Base-by-base conservation (phyloP, 2,329 filamentous ascomycete species). In the Stagonosporopsis tanaceti region DNA sequence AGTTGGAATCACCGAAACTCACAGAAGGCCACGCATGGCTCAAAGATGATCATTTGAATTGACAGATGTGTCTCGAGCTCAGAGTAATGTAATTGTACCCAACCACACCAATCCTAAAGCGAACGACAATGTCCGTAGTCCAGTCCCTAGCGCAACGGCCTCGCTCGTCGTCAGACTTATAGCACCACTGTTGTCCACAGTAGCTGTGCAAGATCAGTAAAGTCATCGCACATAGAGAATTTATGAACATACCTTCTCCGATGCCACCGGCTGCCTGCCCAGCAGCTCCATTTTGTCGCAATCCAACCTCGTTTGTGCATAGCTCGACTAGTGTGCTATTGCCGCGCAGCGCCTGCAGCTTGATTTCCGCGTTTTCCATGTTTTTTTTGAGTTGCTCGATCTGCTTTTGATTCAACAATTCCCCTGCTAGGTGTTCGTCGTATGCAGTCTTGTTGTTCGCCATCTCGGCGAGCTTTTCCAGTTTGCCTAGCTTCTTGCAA, bases 251-350 rank as follows among this genome's bases (percentile, higher is more conserved):
- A 52, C 47, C 45, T 40, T 25, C 12, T 45, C 59, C 59, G 46
- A 64, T 62, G 12, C 35, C 41, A 8, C 50, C 61, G 47, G 48
- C 28, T 39, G 53, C 59, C 12, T 54, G 45, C 14, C 45, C 44
- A 40, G 22, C 34, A 27, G 42, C 42, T 17, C 37, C 47, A 17
- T 59, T 42, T 15, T 59, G 41, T 27, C 54, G 62, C 6, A 51
- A 30, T 5, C 30, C 9, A 8, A 34, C 14, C 38, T 59, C 30
- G 9, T 38, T 22, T 1, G 25, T 27, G 38, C 71, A 74, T 24
- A 68, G 40, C 12, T 55, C 59, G 27, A 65, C 53, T 5, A 74
- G 59, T 1, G 72, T 74, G n/a, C 59, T 64, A 40, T 74, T 73
- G 11, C 50, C 47, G 42, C 63, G 57, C 45, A 74, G 27, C 25